Conservation (phyloP, 2,329 filamentous ascomycete genomes). For the Hirsutella minnesotensis region DNA sequence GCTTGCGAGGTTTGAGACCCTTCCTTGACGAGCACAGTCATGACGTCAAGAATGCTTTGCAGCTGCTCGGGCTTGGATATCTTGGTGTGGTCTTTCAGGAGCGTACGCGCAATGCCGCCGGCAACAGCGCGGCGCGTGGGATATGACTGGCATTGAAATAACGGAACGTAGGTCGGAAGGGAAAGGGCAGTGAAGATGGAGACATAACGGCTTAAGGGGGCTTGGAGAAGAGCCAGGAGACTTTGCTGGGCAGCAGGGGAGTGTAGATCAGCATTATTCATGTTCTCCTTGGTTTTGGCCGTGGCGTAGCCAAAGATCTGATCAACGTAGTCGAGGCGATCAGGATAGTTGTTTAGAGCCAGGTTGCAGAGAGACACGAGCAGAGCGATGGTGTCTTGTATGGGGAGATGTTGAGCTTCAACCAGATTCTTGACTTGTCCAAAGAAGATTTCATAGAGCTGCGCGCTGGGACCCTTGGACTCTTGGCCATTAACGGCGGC, state of each 20-base stretch:
- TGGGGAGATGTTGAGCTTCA: constrained; percentile 77
- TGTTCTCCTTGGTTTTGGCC: constrained; percentile 74
- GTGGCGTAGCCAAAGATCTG: constrained; percentile 85
- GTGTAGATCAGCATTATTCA: constrained; percentile 91
- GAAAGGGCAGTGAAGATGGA: constrained; percentile 95
- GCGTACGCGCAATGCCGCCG: constrained; percentile 69
- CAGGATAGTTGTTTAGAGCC: constrained; percentile 90
- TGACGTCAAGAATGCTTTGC: constrained; percentile 76
- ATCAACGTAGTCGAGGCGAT: constrained; percentile 86
- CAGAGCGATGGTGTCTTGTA: constrained; percentile 88
- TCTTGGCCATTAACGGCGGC: constrained; percentile 36
- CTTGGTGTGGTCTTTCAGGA: constrained; percentile 71
- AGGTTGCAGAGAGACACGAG: constrained; percentile 90
- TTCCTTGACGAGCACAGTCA: constrained; percentile 89
- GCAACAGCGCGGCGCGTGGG: constrained; percentile 84
- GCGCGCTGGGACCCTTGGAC: constrained; percentile 52
- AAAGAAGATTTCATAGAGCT: constrained; percentile 95
- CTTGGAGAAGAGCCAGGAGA: constrained; percentile 79
- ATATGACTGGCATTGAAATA: constrained; percentile 86
- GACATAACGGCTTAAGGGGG: constrained; percentile 77
- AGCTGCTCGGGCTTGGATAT: constrained; percentile 71
- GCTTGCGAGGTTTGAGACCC: constrained; percentile 73
- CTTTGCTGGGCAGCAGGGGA: constrained; percentile 79
- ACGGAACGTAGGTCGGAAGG: constrained; percentile 80
- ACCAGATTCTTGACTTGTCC: constrained; percentile 90